Percentiles rank a stretch among this genome's conserved stretches.
Conservation (phyloP, 2,329 filamentous ascomycete genomes). For the Trichoderma lentiforme region DNA sequence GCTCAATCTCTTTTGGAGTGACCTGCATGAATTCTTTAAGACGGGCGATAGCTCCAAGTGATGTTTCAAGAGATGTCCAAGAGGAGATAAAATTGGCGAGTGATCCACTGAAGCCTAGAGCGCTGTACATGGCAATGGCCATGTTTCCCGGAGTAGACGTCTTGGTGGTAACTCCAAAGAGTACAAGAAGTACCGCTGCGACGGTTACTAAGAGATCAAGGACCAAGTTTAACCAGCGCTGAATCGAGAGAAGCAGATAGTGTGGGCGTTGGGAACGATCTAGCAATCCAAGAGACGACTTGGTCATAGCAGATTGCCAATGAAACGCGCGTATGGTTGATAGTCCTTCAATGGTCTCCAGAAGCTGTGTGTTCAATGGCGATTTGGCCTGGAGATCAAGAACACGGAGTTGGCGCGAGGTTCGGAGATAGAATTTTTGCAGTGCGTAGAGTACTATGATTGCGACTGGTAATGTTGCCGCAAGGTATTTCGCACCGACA, state of each 20-base stretch:
- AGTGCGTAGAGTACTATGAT: conserved; percentile 25
- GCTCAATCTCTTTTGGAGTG: conserved; percentile 21
- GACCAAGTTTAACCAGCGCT: conserved; percentile 50
- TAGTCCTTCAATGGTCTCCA: conserved; percentile 46
- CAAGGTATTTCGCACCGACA: conserved; percentile 40
- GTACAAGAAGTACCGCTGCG: conserved; percentile 24
- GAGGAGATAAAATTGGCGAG: not conserved
- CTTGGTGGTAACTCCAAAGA: conserved; percentile 35
- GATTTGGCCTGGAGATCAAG: conserved; percentile 37
- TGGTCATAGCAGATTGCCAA: conserved; percentile 41
- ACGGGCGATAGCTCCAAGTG: not conserved
- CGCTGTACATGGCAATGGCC: conserved; percentile 23
- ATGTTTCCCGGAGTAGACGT: conserved; percentile 23
- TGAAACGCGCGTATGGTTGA: conserved; percentile 48
- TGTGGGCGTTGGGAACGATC: conserved; percentile 49
- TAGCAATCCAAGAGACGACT: conserved; percentile 40
- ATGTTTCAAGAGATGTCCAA: conserved; percentile 6
- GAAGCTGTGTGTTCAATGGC: conserved; percentile 36
- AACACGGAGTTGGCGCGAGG: conserved; percentile 37
- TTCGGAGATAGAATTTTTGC: conserved; percentile 32
- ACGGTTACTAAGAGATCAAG: conserved; percentile 40
- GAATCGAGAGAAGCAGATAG: conserved; percentile 49
- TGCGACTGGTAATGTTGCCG: conserved; percentile 43
- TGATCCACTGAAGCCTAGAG: not conserved
- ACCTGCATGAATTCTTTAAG: conserved; percentile 26